Conservation (phyloP, 306 rosid species). For the Prunus dulcis region DNA sequence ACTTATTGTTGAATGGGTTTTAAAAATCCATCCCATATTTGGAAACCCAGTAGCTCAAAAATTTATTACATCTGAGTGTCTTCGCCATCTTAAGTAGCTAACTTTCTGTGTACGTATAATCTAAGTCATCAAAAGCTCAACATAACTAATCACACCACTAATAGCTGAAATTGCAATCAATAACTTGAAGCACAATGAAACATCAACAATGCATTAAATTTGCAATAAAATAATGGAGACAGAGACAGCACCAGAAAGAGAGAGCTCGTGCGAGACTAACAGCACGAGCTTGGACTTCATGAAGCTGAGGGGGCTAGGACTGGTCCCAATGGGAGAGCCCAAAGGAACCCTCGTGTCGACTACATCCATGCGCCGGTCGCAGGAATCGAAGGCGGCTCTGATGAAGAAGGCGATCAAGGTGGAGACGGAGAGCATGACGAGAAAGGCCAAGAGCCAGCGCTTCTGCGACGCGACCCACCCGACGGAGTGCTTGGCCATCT, state of each 20-base stretch:
- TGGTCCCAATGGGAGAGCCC: conserved; percentile 12
- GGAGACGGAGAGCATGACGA: conserved; percentile 32
- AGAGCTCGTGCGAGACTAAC: conserved; percentile 83
- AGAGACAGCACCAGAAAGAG: conserved; percentile 62
- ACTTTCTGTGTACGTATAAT: neutral
- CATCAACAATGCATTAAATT: neutral
- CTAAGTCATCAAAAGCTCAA: neutral
- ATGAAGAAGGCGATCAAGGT: conserved; percentile 47
- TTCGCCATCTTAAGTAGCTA: neutral
- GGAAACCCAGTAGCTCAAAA: neutral
- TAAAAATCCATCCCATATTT: neutral
- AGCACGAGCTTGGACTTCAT: conserved; percentile 86
- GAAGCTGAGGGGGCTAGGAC: conserved; percentile 53
- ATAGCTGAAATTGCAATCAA: neutral
- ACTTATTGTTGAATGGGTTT: neutral
- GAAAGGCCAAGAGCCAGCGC: conserved; percentile 38
- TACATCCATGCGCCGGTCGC: conserved; percentile 31
- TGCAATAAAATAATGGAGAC: neutral
- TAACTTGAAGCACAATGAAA: neutral
- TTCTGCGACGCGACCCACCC: conserved; percentile 36
- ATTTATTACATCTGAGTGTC: neutral
- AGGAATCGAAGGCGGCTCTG: conserved; percentile 53
- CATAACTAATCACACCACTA: neutral
- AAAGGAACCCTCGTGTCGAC: conserved; percentile 16
- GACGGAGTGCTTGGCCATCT: conserved; percentile 35